Evolutionary conservation across 225 moss, liverwort and hornwort species (phyloP).

Genomic region (Takakia lepidozioides): DNA sequence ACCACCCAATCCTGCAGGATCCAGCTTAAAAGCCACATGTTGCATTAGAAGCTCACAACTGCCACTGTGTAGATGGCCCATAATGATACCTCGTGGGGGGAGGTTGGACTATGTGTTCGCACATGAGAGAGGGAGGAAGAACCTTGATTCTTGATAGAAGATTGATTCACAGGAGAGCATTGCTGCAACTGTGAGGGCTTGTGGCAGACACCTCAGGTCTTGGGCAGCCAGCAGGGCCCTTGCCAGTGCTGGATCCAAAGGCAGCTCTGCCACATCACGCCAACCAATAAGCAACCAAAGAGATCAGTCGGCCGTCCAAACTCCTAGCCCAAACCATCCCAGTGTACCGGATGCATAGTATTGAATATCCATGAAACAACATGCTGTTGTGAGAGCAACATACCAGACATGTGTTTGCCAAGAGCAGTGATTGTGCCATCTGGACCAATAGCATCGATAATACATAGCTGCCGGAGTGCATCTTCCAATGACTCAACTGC

Average conservation of each 20-base stretch:
- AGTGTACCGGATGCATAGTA: too few species aligned
- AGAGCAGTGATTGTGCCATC: conserved; percentile 61
- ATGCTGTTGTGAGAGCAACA: not conserved
- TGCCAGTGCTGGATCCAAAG: conserved; percentile 82
- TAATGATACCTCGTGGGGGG: too few species aligned
- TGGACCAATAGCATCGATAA: conserved; percentile 65
- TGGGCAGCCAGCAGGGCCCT: conserved; percentile 80
- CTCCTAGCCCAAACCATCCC: too few species aligned
- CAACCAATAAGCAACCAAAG: not conserved
- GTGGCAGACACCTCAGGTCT: conserved; percentile 74
- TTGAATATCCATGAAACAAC: too few species aligned
- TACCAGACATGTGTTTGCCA: conserved; percentile 70
- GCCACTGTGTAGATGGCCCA: too few species aligned
- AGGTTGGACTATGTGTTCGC: too few species aligned
- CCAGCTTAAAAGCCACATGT: too few species aligned
- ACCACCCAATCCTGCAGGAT: too few species aligned
- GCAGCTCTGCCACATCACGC: conserved; percentile 38
- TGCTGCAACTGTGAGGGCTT: conserved; percentile 83
- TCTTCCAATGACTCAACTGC: conserved; percentile 80
- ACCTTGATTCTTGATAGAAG: conserved; percentile 61
- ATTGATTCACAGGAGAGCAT: conserved; percentile 93
- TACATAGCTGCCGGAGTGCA: conserved; percentile 81
- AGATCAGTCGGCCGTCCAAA: too few species aligned
- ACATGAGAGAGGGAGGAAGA: not conserved
- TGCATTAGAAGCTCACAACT: too few species aligned